Evolutionary conservation across 2,329 filamentous ascomycete species (phyloP).

Genomic region (Scortechinia acanthostroma): DNA sequence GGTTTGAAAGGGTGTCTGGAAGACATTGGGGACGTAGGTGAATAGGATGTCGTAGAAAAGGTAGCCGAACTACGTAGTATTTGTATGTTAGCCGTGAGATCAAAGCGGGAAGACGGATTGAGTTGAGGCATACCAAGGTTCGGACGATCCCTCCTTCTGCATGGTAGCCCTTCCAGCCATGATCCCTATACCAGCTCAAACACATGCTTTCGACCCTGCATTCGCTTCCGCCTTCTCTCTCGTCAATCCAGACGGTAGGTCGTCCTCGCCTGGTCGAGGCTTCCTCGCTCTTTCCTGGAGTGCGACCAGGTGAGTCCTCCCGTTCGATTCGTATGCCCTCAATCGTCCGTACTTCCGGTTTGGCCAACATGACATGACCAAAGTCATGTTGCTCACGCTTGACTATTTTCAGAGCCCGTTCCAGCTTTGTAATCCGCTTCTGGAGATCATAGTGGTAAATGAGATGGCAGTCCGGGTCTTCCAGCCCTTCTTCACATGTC

Average conservation of each 20-base stretch:
- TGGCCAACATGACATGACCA: slow-evolving; percentile 71
- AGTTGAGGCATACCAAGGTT: slow-evolving; percentile 49
- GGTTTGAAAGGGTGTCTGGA: slow-evolving; percentile 90
- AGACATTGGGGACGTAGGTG: slow-evolving; percentile 88
- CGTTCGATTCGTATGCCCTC: slow-evolving; percentile 73
- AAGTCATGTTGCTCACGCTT: slow-evolving; percentile 90
- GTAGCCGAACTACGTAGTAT: slow-evolving; percentile 52
- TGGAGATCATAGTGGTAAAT: slow-evolving; percentile 93
- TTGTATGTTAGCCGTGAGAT: too few species aligned
- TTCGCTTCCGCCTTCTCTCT: slow-evolving; percentile 58
- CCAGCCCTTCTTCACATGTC: slow-evolving; percentile 80
- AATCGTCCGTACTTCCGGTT: slow-evolving; percentile 69
- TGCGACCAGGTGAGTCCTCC: slow-evolving; percentile 29
- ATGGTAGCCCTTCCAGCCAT: slow-evolving; percentile 93
- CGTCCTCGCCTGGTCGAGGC: slow-evolving; percentile 37
- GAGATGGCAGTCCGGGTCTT: slow-evolving; percentile 82
- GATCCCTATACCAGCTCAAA: slow-evolving; percentile 72
- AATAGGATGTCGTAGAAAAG: slow-evolving; percentile 92
- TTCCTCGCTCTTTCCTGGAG: too few species aligned
- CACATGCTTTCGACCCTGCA: slow-evolving; percentile 94
- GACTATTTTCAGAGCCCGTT: slow-evolving; percentile 74
- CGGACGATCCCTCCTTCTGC: slow-evolving; percentile 83
- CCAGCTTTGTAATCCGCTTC: slow-evolving; percentile 85
- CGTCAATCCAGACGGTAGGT: slow-evolving; percentile 85
- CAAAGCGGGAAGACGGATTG: too few species aligned